These are phyloP conservation scores for Botryotinia convoluta DNA, from an alignment of 2,329 filamentous ascomycete genomes.

Conservation along the genomic window DNA sequence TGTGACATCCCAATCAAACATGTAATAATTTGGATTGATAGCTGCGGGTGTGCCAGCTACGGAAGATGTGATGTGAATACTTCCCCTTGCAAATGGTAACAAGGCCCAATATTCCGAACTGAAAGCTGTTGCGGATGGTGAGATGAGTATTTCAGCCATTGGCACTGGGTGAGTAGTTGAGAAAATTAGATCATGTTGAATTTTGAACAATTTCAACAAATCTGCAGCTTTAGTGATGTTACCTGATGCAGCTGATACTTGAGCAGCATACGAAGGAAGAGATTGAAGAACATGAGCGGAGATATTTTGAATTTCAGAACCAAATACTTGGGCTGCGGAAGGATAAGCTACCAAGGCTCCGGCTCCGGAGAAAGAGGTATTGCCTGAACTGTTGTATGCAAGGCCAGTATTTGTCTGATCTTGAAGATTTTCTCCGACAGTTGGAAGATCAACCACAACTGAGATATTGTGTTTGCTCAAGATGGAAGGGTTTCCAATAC, in stretches of 20 bases:
- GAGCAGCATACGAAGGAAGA: conserved; percentile 25
- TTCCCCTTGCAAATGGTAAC: conserved; percentile 53
- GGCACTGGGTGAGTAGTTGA: conserved; percentile 43
- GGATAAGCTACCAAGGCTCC: conserved; percentile 5
- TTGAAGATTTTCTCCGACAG: conserved; percentile 33
- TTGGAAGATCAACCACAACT: conserved; percentile 23
- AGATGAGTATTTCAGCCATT: conserved; percentile 52
- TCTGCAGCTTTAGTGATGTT: conserved; percentile 38
- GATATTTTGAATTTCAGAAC: conserved; percentile 5
- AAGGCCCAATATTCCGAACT: conserved; percentile 31
- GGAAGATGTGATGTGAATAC: conserved; percentile 50
- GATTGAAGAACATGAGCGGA: background rate
- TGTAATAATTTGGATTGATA: conserved; percentile 50
- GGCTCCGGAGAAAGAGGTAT: conserved; percentile 25
- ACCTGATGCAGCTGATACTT: conserved; percentile 40
- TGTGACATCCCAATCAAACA: conserved; percentile 10
- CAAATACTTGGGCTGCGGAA: conserved; percentile 1
- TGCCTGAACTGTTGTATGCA: conserved; percentile 22
- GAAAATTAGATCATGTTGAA: conserved; percentile 22
- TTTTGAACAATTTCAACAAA: conserved; percentile 10
- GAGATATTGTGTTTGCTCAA: conserved; percentile 20
- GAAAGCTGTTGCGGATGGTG: conserved; percentile 37
- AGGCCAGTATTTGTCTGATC: conserved; percentile 28
- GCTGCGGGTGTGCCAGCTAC: conserved; percentile 41
- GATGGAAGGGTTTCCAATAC: conserved; percentile 34